phyloP scores from a whole-genome alignment of 2,329 filamentous ascomycete species.

The Cladosporium sp. region DNA sequence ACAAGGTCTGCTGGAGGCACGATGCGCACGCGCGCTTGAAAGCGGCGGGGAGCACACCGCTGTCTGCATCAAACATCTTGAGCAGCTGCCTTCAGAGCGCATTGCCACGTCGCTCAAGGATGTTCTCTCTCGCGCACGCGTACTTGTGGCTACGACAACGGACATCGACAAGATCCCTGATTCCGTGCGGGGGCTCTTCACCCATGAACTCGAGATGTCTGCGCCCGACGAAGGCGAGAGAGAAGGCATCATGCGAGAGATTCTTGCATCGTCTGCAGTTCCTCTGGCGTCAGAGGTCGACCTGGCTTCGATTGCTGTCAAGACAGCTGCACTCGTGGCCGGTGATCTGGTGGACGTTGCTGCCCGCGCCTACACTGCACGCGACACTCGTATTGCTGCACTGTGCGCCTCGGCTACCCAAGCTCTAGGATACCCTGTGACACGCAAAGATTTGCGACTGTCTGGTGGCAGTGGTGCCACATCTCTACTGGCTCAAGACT shows the following conservation, averaged over 20 bases:
- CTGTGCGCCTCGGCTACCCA: constrained; percentile 43
- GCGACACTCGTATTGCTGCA: constrained; percentile 70
- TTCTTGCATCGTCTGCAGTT: constrained; percentile 73
- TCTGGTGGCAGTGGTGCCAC: constrained; percentile 78
- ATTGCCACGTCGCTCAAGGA: constrained; percentile 85
- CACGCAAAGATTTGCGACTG: constrained; percentile 79
- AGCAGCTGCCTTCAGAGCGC: constrained; percentile 85
- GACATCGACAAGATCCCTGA: constrained; percentile 94
- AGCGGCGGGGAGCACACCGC: constrained; percentile 83
- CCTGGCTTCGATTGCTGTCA: constrained; percentile 79
- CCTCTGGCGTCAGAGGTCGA: constrained; percentile 82
- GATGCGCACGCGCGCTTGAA: constrained; percentile 83
- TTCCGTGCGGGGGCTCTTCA: constrained; percentile 85
- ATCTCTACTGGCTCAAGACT: constrained; percentile 78
- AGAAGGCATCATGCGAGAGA: constrained; percentile 79
- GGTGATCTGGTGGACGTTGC: constrained; percentile 91
- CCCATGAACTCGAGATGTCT: constrained; percentile 89
- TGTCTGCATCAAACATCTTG: constrained; percentile 84
- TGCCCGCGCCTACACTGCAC: constrained; percentile 79
- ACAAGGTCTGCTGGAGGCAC: constrained; percentile 82
- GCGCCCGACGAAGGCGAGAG: constrained; percentile 91
- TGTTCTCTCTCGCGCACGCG: constrained; percentile 73
- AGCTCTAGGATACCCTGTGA: constrained; percentile 37
- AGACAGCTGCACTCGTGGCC: constrained; percentile 92
- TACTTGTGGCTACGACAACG: constrained; percentile 90